phyloP scores from a whole-genome alignment of 2,329 filamentous ascomycete genomes.

The Shiraia bambusicola region DNA sequence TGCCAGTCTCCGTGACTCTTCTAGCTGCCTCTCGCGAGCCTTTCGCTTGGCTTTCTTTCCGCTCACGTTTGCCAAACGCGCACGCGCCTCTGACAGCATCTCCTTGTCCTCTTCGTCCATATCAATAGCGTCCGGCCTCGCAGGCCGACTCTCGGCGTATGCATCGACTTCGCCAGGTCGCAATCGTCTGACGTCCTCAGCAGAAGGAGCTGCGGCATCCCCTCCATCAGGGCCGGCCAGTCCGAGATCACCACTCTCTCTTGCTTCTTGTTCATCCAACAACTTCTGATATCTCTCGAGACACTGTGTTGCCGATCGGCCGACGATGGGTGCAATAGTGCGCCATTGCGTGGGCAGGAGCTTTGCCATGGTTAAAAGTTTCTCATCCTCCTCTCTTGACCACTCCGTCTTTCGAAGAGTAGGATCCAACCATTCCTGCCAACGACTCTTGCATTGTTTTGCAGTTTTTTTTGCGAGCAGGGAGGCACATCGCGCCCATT shows the following conservation, averaged over 20 bases:
- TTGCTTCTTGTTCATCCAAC: conserved; percentile 90
- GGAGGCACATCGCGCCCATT: conserved; percentile 98
- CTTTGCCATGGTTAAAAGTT: conserved; percentile 92
- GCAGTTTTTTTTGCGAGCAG: conserved; percentile 94
- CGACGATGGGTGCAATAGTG: conserved; percentile 95
- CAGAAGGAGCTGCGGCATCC: conserved; percentile 83
- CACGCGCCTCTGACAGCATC: conserved; percentile 96
- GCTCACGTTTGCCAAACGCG: conserved; percentile 94
- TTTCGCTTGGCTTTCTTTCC: conserved; percentile 99
- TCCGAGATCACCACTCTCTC: conserved; percentile 77
- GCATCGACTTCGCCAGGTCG: conserved; percentile 93
- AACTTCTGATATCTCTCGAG: conserved; percentile 96
- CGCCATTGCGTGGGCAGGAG: conserved; percentile 99
- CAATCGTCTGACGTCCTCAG: conserved; percentile 86
- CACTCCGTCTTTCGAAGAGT: conserved; percentile 98
- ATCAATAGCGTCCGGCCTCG: conserved; percentile 93
- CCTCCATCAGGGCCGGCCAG: conserved; percentile 83
- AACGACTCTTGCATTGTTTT: conserved; percentile 98
- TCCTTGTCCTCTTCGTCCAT: conserved; percentile 99
- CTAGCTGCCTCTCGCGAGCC: conserved; percentile 89
- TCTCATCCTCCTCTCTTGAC: conserved; percentile 98
- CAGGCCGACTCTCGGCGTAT: conserved; percentile 96
- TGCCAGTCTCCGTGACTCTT: conserved; percentile 87
- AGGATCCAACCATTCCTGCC: conserved; percentile 97
- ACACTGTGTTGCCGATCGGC: conserved; percentile 94